These are phyloP conservation scores for Citrus cavaleriei DNA, from an alignment of 345 rosid species.

Conservation along the genomic window DNA sequence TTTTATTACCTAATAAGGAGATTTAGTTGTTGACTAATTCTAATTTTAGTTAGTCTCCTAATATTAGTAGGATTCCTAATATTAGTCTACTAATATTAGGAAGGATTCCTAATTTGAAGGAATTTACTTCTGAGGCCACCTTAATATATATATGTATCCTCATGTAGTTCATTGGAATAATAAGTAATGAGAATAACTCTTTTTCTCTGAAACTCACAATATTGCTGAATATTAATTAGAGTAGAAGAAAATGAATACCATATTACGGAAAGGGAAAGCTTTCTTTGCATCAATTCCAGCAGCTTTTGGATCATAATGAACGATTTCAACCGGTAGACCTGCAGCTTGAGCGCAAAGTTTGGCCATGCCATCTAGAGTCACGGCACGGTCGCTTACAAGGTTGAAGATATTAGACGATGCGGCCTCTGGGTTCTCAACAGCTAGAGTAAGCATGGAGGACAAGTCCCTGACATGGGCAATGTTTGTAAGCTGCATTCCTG, in stretches of 20 bases:
- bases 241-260: constrained; percentile 41
- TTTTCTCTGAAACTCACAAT: too few species aligned
- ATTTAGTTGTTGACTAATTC: too few species aligned
- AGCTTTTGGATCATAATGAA: constrained; percentile 91
- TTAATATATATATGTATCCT: too few species aligned
- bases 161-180: too few species aligned
- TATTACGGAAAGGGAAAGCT: constrained; percentile 90
- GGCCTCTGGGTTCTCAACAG: constrained; percentile 70
- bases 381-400: constrained; percentile 86
- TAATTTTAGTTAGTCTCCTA: too few species aligned
- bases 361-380: constrained; percentile 92
- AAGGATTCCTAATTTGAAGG: too few species aligned
- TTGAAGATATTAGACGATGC: constrained; percentile 74
- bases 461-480: constrained; percentile 79
- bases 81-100: too few species aligned
- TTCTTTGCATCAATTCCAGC: constrained; percentile 82
- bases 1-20: too few species aligned
- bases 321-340: constrained; percentile 60
- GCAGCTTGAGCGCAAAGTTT: constrained; percentile 90
- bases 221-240: background rate
- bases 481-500: constrained; percentile 91
- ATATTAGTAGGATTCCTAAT: too few species aligned
- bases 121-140: too few species aligned
- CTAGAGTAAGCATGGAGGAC: constrained; percentile 79
- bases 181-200: too few species aligned